Evolutionary conservation across 192 early-diverging fungal genomes (phyloP), one percentile per base, ranked within the genome.

Genomic region (Dissophora ornata): DNA sequence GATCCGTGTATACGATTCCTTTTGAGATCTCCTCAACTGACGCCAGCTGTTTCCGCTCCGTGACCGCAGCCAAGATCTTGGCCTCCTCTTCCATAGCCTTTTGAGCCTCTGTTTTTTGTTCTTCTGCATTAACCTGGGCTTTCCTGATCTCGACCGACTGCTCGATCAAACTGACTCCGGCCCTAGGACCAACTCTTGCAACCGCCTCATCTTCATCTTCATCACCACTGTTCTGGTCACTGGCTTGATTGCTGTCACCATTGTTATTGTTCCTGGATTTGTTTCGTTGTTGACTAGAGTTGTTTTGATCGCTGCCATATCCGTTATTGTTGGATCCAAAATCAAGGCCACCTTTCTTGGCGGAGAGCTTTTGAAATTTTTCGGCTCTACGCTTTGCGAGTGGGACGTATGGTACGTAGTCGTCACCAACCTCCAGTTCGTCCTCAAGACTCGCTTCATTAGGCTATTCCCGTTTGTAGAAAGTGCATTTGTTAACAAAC

Each of bases 11-110:
- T 21, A 86, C 82, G 21, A 97, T 89, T 57, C 93, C 95, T 63
- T 93, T 86, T 6, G 95, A 95, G 40, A 95, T 83, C 69, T 97
- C 97, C 56, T 86, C 82, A n/a, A 88, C 93, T 26, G 94, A 95
- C 1, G 90, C 88, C 21, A 98, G 83, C 41, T 91, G 88, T 56
- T 93, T 96, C 54, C 87, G 83, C 21, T 89, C 85, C 15, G 91
- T 84, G 26, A 95, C 91, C 1, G 96, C 95, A 45, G 89, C 87
- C 57, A 96, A 83, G 59, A 98, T 90, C 64, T 90, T 87, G 54
- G 85, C 71, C 74, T 96, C 94, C 67, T 95, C 86, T 36, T 97
- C 97, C 4, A 93, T 54, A 30, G 89, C 86, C 69, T 90, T 92
- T 75, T 97, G 88, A 25, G 88, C 82, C 16, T 94, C 94, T 3